Evolutionary conservation across 2,329 filamentous ascomycete genomes (phyloP), one percentile per base, ranked within the genome.

Genomic region (Alternaria metachromatica): DNA sequence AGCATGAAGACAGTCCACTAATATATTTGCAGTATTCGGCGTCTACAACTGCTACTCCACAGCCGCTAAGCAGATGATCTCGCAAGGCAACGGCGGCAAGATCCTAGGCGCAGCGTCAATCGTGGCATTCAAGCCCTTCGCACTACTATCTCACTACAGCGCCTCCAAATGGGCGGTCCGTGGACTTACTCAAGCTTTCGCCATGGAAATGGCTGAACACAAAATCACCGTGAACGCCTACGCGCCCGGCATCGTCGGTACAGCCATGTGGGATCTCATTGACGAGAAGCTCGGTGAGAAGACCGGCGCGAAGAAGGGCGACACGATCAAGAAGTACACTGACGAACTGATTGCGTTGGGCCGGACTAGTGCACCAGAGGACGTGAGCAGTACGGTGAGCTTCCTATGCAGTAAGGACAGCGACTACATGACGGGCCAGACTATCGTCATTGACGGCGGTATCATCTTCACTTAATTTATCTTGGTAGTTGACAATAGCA

Each of bases 231-330:
- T 86, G 20, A 92, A 92, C 68, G 85, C 86, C 0, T 91, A 91
- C 70, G 89, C 88, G 0, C 89, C 89, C 0, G 90, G 90, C 0
- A 90, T 92, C 51, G 88, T 92, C 0, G 88, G 85, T 0, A 91
- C 88, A 0, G 81, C 83, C 0, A 91, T 91, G 89, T 92, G 89
- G 89, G 89, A 91, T 49, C 72, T 87, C 3, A 90, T 92, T 58
- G 90, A 91, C 64, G 85, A 87, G 65, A 85, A 85, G 61, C 65
- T 90, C 30, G 87, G 84, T 1, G 82, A 86, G 73, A 82, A 83
- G 60, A 81, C 78, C 1, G 88, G 86, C 0, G 79, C 80, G 0
- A 78, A 82, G 69, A 86, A 84, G 68, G 86, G 86, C 3, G 84
- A 86, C 23, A 85, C 83, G 4, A 86, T 89, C 59, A 84, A 85